Evolutionary conservation across 345 rosid genomes (phyloP), one percentile per base, ranked within the genome.

Genomic region (Camelina hispida): DNA sequence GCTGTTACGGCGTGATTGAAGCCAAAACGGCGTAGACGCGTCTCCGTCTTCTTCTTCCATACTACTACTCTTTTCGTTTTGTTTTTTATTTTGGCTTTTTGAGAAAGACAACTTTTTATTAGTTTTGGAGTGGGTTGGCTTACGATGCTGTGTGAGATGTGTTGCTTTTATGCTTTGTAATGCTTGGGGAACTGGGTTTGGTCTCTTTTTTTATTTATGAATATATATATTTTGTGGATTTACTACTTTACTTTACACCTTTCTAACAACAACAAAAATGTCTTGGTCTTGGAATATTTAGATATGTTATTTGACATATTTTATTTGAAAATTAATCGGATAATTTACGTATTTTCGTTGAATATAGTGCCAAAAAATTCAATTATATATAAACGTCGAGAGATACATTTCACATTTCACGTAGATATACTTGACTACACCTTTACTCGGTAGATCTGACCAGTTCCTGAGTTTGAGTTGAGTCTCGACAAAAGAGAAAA

Each of bases 1-100:
- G n/a, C 28, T 25, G 30, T 77, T 25, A 22, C 72, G 68, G 77
- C 63, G 73, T 55, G 83, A n/a, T 51, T 85, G 87, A 62, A 86
- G 85, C 98, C 97, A 93, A 58, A 88, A 91, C 14, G 89, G 93
- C 7, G 88, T 87, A 12, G 93, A 64, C 47, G 42, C 57, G 71
- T 87, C 86, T 77, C 83, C 85, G 0, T 58, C 84, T 22, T 87
- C 90, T 51, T 40, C 22, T 59, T 15, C 42, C 48, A 43, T 43
- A 43, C n/a, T n/a, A n/a, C 47, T 43, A 23, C 48, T 17, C 32
- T 68, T 46, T 3, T 1, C 37, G 37, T 34, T 4, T n/a, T n/a
- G 6, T 2, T n/a, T 28, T 5, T 30, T 4, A 32, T 5, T 32
- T 56, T 57, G 72, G 16, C 10, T 60, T 60, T 20, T 35, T 34